Conservation (phyloP, 2,329 filamentous ascomycete species). For the Phaeosphaeriaceae sp. region DNA sequence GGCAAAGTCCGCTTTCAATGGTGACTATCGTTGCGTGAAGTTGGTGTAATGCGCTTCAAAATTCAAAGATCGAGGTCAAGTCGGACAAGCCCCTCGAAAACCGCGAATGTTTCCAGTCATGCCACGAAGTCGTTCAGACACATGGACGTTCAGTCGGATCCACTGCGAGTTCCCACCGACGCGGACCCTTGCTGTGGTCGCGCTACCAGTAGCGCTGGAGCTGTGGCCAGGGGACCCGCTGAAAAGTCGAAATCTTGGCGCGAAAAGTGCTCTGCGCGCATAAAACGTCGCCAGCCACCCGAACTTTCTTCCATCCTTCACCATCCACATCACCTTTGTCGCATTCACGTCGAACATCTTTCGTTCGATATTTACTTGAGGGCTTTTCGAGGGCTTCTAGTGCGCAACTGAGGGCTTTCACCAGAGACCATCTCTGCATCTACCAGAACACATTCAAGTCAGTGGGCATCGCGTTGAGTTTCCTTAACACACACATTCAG, state of each 20-base stretch:
- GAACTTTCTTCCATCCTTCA: constrained; percentile 20
- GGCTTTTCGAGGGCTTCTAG: constrained; percentile 42
- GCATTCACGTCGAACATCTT: constrained; percentile 27
- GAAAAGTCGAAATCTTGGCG: constrained; percentile 11
- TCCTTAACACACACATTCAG: constrained; percentile 49
- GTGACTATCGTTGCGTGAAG: not conserved
- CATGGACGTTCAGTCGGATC: not conserved
- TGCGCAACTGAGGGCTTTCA: constrained; percentile 44
- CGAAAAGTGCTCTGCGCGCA: constrained; percentile 1
- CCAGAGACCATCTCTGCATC: constrained; percentile 17
- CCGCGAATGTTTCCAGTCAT: not conserved
- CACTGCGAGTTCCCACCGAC: not conserved
- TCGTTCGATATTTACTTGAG: constrained; percentile 34
- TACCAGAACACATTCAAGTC: constrained; percentile 48
- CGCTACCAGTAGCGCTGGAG: constrained; percentile 12
- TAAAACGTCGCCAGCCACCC: constrained; percentile 22
- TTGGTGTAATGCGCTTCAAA: not conserved
- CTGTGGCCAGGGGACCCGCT: constrained; percentile 5
- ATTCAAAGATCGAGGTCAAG: not conserved
- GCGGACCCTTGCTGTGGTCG: constrained; percentile 12
- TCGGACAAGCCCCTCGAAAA: not conserved
- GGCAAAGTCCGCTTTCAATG: not conserved
- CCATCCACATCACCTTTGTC: constrained; percentile 21
- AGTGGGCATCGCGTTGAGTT: constrained; percentile 50
- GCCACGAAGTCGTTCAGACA: not conserved